Base-by-base conservation (phyloP, 164 flowering plant species). In the grape (Vitis vinifera) region DNA sequence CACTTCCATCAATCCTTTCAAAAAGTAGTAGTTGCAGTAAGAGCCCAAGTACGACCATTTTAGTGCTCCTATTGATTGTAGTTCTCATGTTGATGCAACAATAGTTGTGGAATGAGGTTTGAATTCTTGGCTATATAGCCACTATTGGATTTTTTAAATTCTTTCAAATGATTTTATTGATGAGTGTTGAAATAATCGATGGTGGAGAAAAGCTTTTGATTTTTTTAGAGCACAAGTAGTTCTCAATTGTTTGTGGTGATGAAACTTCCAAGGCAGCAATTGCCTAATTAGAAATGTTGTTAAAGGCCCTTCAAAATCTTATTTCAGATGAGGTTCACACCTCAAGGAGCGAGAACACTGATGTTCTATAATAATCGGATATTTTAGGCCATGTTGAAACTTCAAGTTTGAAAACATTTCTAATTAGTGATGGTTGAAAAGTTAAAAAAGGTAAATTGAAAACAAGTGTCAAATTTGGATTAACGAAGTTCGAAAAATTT, bases 1-100 rank as follows among this genome's bases (percentile, higher is more conserved):
- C 90, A 3, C 81, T 92, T 50, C 97, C 97, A 15, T 17, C 78
- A 9, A 8, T 81, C 16, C 57, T 68, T 64, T 96, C 97, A 17
- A 71, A 47, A 8, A 75, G 71, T 52, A 61, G 51, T 23, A 70
- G 80, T 59, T n/a, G 69, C 15, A 62, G 65, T 30, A 73, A 49
- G 47, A 62, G 17, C 30, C 55, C 77, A 15, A 44, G 70, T 37
- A 7, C 62, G 9, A 16, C 65, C 47, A 10, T 71, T 51, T 70
- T 77, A 53, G 11, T 74, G 30, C 52, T 85, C 55, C 15, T 82
- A 47, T 72, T 79, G 17, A 57, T 65, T 59, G 29, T 75, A 13
- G 78, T 81, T 53, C 59, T 86, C 73, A 10, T 81, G 57, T 63
- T 80, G 73, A 57, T 82, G 69, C 78, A 79, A 74, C 78, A 58